A percentile compares a stretch with the other conserved stretches of the same genome.
Conservation (phyloP, 805 yeast species). For the Yarrowia divulgata region DNA sequence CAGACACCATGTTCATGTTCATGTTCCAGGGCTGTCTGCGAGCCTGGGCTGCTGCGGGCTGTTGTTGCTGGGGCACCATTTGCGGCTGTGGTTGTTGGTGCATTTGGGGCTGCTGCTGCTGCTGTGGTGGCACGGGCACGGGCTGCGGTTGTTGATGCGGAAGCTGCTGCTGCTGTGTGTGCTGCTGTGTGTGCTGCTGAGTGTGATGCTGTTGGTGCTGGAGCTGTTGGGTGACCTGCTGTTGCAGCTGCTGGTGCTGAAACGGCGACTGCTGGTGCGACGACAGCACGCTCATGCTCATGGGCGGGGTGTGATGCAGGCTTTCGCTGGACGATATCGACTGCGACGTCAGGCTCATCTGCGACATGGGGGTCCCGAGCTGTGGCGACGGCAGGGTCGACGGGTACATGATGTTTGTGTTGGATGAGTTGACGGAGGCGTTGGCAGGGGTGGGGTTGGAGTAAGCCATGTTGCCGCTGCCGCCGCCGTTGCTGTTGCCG, state of each 20-base stretch:
- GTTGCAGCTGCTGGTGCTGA: conserved; percentile 34
- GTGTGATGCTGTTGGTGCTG: conserved; percentile 8
- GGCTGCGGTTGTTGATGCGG: conserved; percentile 2
- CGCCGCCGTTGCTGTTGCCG: background rate
- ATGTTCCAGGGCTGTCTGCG: conserved; percentile 27
- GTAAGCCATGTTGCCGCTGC: background rate
- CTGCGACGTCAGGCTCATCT: conserved; percentile 36
- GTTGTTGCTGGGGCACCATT: background rate
- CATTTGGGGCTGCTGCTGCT: conserved; percentile 23
- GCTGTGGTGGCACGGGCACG: background rate
- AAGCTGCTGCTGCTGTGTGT: background rate
- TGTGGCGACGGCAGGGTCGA: conserved; percentile 30
- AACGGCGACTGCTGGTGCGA: conserved; percentile 39
- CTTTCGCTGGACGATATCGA: conserved; percentile 36
- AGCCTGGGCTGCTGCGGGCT: conserved; percentile 15
- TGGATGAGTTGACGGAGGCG: conserved; percentile 28
- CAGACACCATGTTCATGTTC: conserved; percentile 32
- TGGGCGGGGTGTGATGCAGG: conserved; percentile 32
- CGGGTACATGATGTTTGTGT: conserved; percentile 36
- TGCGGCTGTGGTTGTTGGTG: conserved; percentile 26
- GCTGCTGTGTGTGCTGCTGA: conserved; percentile 29
- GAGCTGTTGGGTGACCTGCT: conserved; percentile 27
- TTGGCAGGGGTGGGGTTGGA: conserved; percentile 7
- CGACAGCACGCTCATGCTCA: conserved; percentile 16
- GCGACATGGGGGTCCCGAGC: conserved; percentile 33